Percentiles rank a stretch among this genome's conserved stretches.
phyloP scores from a whole-genome alignment of 371 early-diverging fungal species.

The Fennellomyces sp. region DNA sequence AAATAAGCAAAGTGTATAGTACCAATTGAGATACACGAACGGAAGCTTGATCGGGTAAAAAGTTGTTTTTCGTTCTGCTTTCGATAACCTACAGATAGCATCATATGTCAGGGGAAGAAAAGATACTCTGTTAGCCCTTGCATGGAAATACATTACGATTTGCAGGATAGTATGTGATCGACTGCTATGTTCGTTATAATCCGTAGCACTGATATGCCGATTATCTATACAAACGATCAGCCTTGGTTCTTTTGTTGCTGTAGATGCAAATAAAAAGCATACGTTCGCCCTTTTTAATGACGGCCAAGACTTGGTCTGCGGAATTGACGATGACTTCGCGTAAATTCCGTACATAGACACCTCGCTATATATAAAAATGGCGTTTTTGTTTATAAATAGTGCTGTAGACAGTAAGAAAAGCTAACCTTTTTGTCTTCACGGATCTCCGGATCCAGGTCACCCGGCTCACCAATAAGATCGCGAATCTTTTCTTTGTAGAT shows the following conservation, averaged over 20 bases:
- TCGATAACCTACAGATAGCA: conserved; percentile 32
- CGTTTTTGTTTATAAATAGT: too few relatives aligned
- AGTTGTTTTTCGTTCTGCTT: conserved; percentile 30
- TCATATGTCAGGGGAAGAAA: neutral
- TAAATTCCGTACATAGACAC: conserved; percentile 84
- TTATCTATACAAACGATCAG: conserved; percentile 47
- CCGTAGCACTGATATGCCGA: conserved; percentile 85
- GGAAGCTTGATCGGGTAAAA: conserved; percentile 11
- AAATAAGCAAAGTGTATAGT: conserved; percentile 19
- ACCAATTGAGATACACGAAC: conserved; percentile 76
- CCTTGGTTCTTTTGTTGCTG: neutral
- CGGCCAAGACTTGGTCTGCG: conserved; percentile 78
- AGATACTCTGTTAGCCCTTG: conserved; percentile 27
- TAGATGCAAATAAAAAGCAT: conserved; percentile 10
- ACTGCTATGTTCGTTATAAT: conserved; percentile 89
- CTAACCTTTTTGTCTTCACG: conserved; percentile 25
- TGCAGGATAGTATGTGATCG: conserved; percentile 96
- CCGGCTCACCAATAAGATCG: conserved; percentile 69
- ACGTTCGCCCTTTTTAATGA: conserved; percentile 85
- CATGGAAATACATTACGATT: conserved; percentile 57
- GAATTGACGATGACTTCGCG: conserved; percentile 89
- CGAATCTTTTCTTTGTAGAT: conserved; percentile 96
- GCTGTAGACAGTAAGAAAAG: neutral
- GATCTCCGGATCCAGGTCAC: conserved; percentile 9
- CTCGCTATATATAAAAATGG: conserved; percentile 51